These are phyloP conservation scores for Termitomyces sp. DNA, from an alignment of 768 basidiomycete species.

Conservation along the genomic window DNA sequence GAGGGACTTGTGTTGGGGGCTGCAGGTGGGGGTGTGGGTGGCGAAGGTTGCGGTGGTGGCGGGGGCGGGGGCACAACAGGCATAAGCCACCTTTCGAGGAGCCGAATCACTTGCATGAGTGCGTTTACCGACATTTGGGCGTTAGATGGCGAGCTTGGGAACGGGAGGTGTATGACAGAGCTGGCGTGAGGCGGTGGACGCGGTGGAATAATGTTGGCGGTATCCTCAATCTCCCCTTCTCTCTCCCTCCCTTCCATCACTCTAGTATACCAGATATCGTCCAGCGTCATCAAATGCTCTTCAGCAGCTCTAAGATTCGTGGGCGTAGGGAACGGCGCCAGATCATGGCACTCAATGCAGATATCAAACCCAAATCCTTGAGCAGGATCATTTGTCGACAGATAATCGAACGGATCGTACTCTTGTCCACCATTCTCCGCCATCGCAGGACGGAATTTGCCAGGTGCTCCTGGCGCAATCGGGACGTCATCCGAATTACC, in stretches of 20 bases:
- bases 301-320: constrained; percentile 70
- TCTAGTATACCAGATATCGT: constrained; percentile 60
- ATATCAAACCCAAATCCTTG: constrained; percentile 75
- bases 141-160: constrained; percentile 65
- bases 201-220: constrained; percentile 30
- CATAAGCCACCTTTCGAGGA: constrained; percentile 62
- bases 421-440: background rate
- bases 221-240: constrained; percentile 16
- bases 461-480: constrained; percentile 27
- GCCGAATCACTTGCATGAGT: constrained; percentile 61
- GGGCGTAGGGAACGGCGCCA: constrained; percentile 68
- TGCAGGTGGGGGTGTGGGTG: background rate
- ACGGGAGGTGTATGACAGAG: constrained; percentile 70
- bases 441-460: constrained; percentile 19
- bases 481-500: constrained; percentile 87
- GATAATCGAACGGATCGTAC: constrained; percentile 41
- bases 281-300: constrained; percentile 67
- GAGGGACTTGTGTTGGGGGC: background rate
- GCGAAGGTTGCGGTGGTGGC: constrained; percentile 8
- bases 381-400: constrained; percentile 37
- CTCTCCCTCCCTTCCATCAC: constrained; percentile 20
- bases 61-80: constrained; percentile 31
- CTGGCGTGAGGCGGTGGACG: constrained; percentile 72
- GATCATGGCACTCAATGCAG: constrained; percentile 85
- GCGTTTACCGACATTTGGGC: constrained; percentile 50